Base-by-base conservation (phyloP, 1,284 basidiomycete species). In the Schizophyllum amplum region DNA sequence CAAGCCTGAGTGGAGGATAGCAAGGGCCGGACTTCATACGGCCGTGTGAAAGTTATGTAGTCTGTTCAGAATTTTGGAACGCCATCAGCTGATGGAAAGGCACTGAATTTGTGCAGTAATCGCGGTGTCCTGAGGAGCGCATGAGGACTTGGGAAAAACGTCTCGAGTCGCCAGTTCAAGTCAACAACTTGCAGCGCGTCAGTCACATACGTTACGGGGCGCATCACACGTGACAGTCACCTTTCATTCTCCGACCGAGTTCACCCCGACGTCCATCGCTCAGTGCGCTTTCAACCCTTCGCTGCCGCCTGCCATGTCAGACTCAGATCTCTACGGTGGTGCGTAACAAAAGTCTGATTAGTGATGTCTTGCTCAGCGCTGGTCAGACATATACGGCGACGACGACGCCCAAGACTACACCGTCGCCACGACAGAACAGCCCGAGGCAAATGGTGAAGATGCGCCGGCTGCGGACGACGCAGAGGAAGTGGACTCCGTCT, bases 321-420 rank as follows among this genome's bases (percentile, higher is more conserved):
- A 66, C 25, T 60, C 69, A 52, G 73, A 75, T 42, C 65, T 75
- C 46, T 75, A 75, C 63, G 73, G 72, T 55, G 74, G 74, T 72
- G 53, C 57, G 68, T 52, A 49, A 13, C 26, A 15, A 17, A n/a
- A n/a, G 6, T 26, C 24, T 21, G 7, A 9, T 3, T 55, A 47
- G 25, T 42, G 9, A 42, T 24, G 46, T 25, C 27, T 55, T 15
- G 23, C n/a, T 25, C 53, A 46, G 25, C 58, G 24, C 49, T 23
- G 46, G 4, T 2, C 55, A 75, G 74, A 76, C 61, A 75, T 76
- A 52, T 76, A 76, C 57, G 73, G 71, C 49, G 73, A 75, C 58
- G 74, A 75, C 48, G 68, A 72, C 55, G 65, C 62, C 47, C 72
- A 74, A 51, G 48, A 50, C 24, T 24, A 50, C 20, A 20, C 5